A percentile compares a stretch with the other conserved stretches of the same genome.
These are phyloP conservation scores for Edhazardia aedis DNA, from an alignment of 371 early-diverging fungal species.

Conservation along the genomic window DNA sequence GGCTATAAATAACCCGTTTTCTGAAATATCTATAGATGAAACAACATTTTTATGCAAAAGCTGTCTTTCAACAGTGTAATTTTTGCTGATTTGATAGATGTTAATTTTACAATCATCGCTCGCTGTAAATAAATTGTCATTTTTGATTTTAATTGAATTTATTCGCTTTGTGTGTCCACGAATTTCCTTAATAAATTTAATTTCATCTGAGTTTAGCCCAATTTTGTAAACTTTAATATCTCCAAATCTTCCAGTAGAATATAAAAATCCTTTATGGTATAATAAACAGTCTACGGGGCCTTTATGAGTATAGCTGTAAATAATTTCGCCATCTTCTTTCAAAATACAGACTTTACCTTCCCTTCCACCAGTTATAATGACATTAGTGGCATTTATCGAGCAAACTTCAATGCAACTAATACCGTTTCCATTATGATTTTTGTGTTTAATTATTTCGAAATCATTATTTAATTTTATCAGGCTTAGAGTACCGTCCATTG, in stretches of 20 bases:
- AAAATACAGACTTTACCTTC: slow-evolving; percentile 34
- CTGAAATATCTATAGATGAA: no score
- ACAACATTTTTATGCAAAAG: slow-evolving; percentile 23
- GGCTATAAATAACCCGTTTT: slow-evolving; percentile 29
- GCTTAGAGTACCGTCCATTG: slow-evolving; percentile 34
- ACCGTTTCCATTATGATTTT: slow-evolving; percentile 30
- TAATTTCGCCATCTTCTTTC: slow-evolving; percentile 14
- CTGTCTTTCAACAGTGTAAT: slow-evolving; percentile 28
- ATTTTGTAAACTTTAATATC: slow-evolving; percentile 23
- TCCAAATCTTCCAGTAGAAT: slow-evolving; percentile 15
- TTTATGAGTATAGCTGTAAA: slow-evolving; percentile 18
- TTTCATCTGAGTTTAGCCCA: no score
- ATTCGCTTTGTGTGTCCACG: slow-evolving; percentile 2
- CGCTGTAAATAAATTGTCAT: slow-evolving; percentile 15
- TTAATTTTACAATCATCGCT: slow-evolving; percentile 17
- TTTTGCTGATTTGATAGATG: slow-evolving; percentile 23
- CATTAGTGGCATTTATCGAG: slow-evolving; percentile 15
- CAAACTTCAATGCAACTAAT: slow-evolving; percentile 17
- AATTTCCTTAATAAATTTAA: no score
- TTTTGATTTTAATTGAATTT: slow-evolving; percentile 15
- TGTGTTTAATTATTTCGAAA: slow-evolving; percentile 27
- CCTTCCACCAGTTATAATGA: slow-evolving; percentile 30
- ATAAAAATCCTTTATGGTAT: slow-evolving; percentile 8
- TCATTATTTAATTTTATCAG: slow-evolving; percentile 25
- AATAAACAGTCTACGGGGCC: slow-evolving; percentile 14